phyloP scores from a whole-genome alignment of 2,329 filamentous ascomycete genomes.

The Pseudocercospora eumusae region DNA sequence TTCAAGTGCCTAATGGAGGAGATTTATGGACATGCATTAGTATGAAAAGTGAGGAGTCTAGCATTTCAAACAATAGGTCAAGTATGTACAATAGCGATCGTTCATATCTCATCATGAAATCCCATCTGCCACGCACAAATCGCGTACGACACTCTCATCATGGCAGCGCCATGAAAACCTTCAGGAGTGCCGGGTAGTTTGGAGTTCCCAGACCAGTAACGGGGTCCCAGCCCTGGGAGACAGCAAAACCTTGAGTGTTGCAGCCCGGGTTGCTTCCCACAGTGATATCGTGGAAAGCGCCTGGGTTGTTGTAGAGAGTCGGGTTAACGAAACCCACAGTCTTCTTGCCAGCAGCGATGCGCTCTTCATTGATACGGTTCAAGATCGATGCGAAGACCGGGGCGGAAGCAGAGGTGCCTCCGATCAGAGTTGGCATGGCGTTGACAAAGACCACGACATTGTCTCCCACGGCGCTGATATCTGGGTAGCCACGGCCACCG shows the following conservation, averaged over 20 bases:
- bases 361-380: conserved; percentile 37
- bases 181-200: conserved; percentile 28
- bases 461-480: conserved; percentile 40
- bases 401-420: conserved; percentile 35
- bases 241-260: conserved; percentile 33
- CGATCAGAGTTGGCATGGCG: conserved; percentile 29
- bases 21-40: background rate
- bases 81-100: background rate
- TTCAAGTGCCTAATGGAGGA: background rate
- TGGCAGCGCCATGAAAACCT: conserved; percentile 24
- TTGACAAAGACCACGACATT: conserved; percentile 32
- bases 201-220: conserved; percentile 30
- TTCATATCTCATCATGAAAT: background rate
- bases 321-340: conserved; percentile 38
- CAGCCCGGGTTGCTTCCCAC: conserved; percentile 41
- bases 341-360: conserved; percentile 32
- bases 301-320: conserved; percentile 44
- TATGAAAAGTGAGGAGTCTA: background rate
- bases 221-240: conserved; percentile 37
- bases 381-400: conserved; percentile 34
- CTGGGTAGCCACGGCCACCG: conserved; percentile 45
- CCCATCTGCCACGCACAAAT: background rate
- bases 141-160: too few relatives aligned
- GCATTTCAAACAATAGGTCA: background rate
- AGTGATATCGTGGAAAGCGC: conserved; percentile 43